Conservation (phyloP, 2,329 filamentous ascomycete species). For the Bertia moriformis region DNA sequence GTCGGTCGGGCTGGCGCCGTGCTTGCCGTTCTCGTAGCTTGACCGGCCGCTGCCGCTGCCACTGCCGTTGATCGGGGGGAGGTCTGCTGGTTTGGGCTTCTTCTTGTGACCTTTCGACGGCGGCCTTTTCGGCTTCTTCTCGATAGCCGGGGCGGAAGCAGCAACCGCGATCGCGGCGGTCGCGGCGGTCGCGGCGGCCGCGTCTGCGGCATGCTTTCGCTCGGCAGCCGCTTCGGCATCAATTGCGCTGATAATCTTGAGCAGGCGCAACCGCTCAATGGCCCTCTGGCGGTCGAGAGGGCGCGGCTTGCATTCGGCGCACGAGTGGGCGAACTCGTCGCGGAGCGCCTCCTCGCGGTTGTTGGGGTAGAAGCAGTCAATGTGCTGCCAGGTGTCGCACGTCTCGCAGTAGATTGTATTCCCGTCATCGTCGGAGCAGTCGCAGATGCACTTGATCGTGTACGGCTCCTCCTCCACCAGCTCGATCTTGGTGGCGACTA, state of each 20-base stretch:
- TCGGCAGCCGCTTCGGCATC: conserved; percentile 21
- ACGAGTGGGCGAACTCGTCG: conserved; percentile 66
- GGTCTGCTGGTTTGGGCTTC: conserved; percentile 55
- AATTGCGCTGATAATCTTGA: conserved; percentile 43
- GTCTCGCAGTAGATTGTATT: conserved; percentile 92
- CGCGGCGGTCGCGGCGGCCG: too few species aligned
- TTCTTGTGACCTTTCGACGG: too few species aligned
- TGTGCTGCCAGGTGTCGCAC: conserved; percentile 97
- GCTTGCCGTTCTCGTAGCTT: conserved; percentile 39
- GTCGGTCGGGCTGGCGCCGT: conserved; percentile 26
- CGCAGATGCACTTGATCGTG: conserved; percentile 96
- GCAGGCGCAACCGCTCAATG: conserved; percentile 48
- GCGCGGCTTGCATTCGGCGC: conserved; percentile 74
- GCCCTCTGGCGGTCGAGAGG: conserved; percentile 61
- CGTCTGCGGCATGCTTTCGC: conserved; percentile 37
- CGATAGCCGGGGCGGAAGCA: conserved; percentile 76
- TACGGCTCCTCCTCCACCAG: conserved; percentile 63
- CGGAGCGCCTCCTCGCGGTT: conserved; percentile 60
- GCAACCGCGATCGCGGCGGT: conserved; percentile 55
- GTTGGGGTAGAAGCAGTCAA: conserved; percentile 79
- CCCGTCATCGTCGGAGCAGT: conserved; percentile 86
- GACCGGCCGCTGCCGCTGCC: too few species aligned
- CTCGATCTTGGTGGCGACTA: conserved; percentile 32
- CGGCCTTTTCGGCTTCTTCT: too few species aligned
- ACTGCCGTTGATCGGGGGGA: conserved; percentile 50